Percentiles rank a stretch among this genome's conserved stretches.
phyloP scores from a whole-genome alignment of 306 rosid genomes.

The Dalbergia cochinchinensis region DNA sequence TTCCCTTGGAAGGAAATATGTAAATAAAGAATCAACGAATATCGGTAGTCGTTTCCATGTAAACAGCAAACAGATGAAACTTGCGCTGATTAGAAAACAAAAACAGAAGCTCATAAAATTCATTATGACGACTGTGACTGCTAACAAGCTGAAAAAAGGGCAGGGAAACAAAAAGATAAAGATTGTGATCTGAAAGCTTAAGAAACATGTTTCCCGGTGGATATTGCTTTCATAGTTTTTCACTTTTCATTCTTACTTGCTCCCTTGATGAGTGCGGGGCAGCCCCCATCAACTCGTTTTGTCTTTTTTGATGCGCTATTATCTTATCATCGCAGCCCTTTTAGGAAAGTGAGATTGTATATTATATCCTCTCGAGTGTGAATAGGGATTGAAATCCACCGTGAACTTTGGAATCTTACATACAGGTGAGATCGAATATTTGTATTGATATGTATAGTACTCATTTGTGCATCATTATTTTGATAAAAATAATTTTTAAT shows the following conservation, averaged over 20 bases:
- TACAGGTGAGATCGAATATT: no score
- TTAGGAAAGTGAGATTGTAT: neutral
- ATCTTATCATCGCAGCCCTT: neutral
- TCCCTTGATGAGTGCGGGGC: neutral
- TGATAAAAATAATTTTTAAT: no score
- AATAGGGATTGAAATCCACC: no score
- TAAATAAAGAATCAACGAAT: neutral
- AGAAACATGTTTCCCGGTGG: conserved; percentile 38
- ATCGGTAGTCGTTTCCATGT: neutral
- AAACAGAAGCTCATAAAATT: neutral
- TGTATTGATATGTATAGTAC: no score
- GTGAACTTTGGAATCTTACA: no score
- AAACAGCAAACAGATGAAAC: neutral
- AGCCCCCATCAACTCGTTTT: conserved; percentile 21
- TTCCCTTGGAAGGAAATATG: neutral
- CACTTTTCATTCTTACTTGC: neutral
- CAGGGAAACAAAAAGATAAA: neutral
- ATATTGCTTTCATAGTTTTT: conserved; percentile 34
- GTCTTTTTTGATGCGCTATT: neutral
- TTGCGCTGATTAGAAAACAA: neutral
- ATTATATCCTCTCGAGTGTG: neutral
- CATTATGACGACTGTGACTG: conserved; percentile 21
- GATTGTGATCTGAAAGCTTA: neutral
- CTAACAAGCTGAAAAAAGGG: neutral
- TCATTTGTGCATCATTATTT: no score